Evolutionary conservation across 208 protist species (phyloP).

Genomic region (Crithidia bombi): DNA sequence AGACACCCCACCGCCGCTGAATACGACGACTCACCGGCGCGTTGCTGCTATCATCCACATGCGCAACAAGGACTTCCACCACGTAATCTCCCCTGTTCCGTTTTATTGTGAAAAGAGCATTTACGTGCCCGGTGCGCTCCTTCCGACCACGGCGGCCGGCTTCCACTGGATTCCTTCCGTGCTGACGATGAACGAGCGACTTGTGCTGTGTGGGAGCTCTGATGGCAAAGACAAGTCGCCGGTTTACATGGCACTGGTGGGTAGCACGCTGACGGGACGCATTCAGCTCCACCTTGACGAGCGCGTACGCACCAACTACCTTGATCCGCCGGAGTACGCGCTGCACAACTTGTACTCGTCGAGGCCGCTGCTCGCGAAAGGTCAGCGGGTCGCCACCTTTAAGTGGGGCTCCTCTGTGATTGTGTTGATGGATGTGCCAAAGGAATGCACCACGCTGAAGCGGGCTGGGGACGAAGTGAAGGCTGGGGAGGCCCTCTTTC

Average conservation of each 20-base stretch:
- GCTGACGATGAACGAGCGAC: conserved; percentile 78
- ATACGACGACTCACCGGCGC: conserved; percentile 45
- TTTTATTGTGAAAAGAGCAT: conserved; percentile 62
- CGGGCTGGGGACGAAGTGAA: conserved; percentile 62
- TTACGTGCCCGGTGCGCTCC: conserved; percentile 81
- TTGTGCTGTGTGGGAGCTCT: conserved; percentile 62
- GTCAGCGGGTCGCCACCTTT: conserved; percentile 63
- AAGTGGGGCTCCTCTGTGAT: conserved; percentile 89
- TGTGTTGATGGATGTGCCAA: conserved; percentile 78
- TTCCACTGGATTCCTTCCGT: conserved; percentile 81
- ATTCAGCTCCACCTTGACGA: conserved; percentile 71
- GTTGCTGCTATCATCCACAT: conserved; percentile 70
- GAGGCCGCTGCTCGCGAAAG: conserved; percentile 41
- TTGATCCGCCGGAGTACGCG: conserved; percentile 81
- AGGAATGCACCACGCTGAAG: conserved; percentile 37
- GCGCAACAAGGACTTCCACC: conserved; percentile 80
- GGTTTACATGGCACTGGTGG: conserved; percentile 72
- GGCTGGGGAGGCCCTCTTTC: conserved; percentile 66
- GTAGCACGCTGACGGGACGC: conserved; percentile 74
- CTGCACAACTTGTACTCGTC: conserved; percentile 58
- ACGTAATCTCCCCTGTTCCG: conserved; percentile 66
- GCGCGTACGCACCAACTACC: conserved; percentile 81
- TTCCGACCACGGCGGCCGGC: conserved; percentile 70
- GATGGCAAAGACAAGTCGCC: conserved; percentile 11
- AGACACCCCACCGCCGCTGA: conserved; percentile 29